Evolutionary conservation across 192 early-diverging fungal species (phyloP).

Genomic region (Coemansia sp.): DNA sequence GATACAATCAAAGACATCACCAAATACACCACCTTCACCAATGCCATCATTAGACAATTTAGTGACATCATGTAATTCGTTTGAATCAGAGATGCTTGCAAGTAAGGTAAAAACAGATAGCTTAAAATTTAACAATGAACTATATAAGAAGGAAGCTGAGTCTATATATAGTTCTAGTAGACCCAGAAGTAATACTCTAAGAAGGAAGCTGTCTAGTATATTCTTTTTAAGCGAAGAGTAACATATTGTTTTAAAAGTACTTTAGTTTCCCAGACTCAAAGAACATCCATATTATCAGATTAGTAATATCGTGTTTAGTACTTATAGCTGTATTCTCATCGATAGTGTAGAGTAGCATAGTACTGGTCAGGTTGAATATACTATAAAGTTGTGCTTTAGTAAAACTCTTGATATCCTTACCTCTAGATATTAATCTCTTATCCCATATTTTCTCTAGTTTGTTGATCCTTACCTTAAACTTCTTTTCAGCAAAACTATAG

Average conservation of each 20-base stretch:
- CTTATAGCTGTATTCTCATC: background rate
- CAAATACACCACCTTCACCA: too few species aligned
- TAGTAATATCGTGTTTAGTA: background rate
- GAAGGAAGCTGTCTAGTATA: too few species aligned
- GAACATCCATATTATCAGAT: background rate
- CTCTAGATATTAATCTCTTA: conserved; percentile 6
- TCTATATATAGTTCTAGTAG: too few species aligned
- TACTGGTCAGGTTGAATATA: background rate
- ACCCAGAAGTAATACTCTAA: too few species aligned
- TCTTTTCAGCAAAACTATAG: conserved; percentile 11
- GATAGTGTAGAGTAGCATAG: background rate
- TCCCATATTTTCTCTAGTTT: conserved; percentile 1
- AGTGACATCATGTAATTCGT: too few species aligned
- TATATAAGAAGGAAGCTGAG: too few species aligned
- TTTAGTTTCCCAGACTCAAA: background rate
- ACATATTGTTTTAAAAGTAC: background rate
- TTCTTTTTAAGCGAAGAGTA: background rate
- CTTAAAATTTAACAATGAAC: too few species aligned
- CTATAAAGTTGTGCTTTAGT: background rate
- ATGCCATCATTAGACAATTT: too few species aligned
- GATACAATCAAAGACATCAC: too few species aligned
- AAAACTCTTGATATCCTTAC: conserved; percentile 12
- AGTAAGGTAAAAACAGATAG: too few species aligned
- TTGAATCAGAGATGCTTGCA: too few species aligned
- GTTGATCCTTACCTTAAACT: conserved; percentile 12